These are phyloP conservation scores for Jacaranda copaia DNA, from an alignment of 257 asterid genomes.

Conservation along the genomic window DNA sequence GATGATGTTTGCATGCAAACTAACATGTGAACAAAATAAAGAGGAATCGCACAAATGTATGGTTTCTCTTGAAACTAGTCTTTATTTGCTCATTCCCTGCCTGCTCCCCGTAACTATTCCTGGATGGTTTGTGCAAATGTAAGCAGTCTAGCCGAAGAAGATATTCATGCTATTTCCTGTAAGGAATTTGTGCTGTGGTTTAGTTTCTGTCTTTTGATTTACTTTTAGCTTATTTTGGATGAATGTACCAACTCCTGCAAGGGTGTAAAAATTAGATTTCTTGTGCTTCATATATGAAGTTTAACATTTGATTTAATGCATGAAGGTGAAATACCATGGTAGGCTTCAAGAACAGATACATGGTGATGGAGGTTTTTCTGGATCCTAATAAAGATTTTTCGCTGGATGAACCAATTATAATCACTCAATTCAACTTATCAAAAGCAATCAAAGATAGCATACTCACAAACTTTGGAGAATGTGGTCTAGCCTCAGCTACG, in stretches of 20 bases:
- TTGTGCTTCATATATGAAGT: slow-evolving; percentile 13
- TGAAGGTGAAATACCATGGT: slow-evolving; percentile 69
- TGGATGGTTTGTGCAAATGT: no score
- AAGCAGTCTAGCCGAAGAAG: not conserved
- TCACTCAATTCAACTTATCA: slow-evolving; percentile 69
- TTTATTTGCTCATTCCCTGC: not conserved
- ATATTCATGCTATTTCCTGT: not conserved
- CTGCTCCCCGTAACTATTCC: no score
- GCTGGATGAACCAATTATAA: slow-evolving; percentile 69
- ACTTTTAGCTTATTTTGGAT: not conserved
- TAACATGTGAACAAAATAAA: not conserved
- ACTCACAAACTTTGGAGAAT: slow-evolving; percentile 83
- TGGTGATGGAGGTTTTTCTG: slow-evolving; percentile 83
- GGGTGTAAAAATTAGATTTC: not conserved
- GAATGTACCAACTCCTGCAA: not conserved
- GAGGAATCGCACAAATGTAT: not conserved
- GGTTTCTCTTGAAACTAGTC: not conserved
- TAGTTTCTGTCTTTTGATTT: not conserved
- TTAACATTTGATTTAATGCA: slow-evolving; percentile 12
- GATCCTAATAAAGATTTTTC: slow-evolving; percentile 74
- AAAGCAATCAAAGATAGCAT: slow-evolving; percentile 78
- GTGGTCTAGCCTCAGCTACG: slow-evolving; percentile 78
- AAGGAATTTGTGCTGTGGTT: not conserved
- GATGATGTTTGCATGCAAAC: not conserved
- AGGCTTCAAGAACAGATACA: slow-evolving; percentile 86